A percentile compares a stretch with the other conserved stretches of the same genome.
Evolutionary conservation across 176 grass and related monocot genomes (phyloP).

Genomic region (Metroxylon sagu): DNA sequence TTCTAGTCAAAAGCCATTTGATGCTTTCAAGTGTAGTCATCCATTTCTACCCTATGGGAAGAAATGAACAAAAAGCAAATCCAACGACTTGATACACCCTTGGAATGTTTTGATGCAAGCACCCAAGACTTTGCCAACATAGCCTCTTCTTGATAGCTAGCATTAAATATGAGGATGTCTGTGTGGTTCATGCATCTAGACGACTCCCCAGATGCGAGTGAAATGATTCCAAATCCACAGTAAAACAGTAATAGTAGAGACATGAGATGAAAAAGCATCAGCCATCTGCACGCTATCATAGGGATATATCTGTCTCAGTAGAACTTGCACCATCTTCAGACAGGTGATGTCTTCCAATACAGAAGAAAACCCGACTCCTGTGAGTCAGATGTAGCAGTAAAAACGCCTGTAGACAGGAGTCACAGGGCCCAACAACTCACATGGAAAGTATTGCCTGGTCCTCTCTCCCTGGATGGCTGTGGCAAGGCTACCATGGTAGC

Average conservation of each 20-base stretch:
- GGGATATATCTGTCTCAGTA: background rate
- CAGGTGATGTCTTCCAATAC: background rate
- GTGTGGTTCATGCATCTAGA: too few relatives aligned
- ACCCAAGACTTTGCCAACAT: too few relatives aligned
- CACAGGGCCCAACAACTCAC: background rate
- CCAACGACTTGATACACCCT: too few relatives aligned
- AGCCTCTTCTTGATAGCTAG: too few relatives aligned
- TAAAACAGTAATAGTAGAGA: background rate
- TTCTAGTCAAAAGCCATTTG: too few relatives aligned
- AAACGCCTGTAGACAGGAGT: background rate
- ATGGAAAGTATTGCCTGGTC: constrained; percentile 7
- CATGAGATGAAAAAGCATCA: background rate
- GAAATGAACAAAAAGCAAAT: too few relatives aligned
- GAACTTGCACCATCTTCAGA: background rate
- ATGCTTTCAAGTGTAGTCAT: too few relatives aligned
- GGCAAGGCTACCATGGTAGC: background rate
- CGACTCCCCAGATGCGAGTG: too few relatives aligned
- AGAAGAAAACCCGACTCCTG: background rate
- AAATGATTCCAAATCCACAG: background rate
- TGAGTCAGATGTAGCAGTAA: background rate
- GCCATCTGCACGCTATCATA: background rate
- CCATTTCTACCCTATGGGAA: too few relatives aligned
- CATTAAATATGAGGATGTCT: too few relatives aligned
- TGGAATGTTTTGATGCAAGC: too few relatives aligned
- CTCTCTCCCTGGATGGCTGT: background rate